Evolutionary conservation across 1,284 basidiomycete species (phyloP).

Genomic region (Cutaneotrichosporon cavernicola): DNA sequence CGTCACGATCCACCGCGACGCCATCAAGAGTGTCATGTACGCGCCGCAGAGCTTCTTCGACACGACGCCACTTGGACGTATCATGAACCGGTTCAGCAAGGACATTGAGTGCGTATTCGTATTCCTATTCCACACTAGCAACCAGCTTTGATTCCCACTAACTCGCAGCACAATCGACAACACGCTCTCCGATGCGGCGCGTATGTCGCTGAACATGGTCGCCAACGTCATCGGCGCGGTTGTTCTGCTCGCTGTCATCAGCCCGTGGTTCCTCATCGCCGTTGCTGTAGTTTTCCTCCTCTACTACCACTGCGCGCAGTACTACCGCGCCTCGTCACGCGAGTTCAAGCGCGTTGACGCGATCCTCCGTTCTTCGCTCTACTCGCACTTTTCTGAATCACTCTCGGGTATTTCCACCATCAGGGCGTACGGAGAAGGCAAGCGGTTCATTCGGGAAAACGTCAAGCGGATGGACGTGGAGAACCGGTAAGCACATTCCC

Average conservation of each 20-base stretch:
- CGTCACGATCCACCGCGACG: constrained; percentile 57
- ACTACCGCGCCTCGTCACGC: constrained; percentile 83
- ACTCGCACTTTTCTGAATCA: constrained; percentile 86
- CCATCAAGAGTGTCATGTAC: constrained; percentile 64
- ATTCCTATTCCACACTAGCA: too few species aligned
- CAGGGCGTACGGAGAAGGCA: constrained; percentile 72
- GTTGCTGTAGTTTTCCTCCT: constrained; percentile 62
- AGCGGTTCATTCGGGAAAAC: constrained; percentile 73
- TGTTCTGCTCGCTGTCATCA: constrained; percentile 70
- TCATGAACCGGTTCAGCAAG: constrained; percentile 46
- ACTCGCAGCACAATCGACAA: constrained; percentile 64
- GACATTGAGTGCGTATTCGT: constrained; percentile 62
- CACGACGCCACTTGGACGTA: constrained; percentile 80
- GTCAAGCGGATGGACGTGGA: constrained; percentile 77
- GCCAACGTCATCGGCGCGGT: constrained; percentile 56
- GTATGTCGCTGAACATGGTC: constrained; percentile 62
- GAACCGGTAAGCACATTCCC: constrained; percentile 60
- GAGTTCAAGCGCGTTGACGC: constrained; percentile 69
- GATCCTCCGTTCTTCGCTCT: constrained; percentile 59
- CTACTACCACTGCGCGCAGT: constrained; percentile 63
- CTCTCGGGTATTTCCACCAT: constrained; percentile 80
- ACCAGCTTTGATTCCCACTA: background rate
- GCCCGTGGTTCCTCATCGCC: constrained; percentile 81
- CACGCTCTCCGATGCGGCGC: constrained; percentile 64
- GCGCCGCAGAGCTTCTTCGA: constrained; percentile 88